Evolutionary conservation across 1,284 basidiomycete genomes (phyloP), one percentile per base, ranked within the genome.

Genomic region (Termitomyces sp.): DNA sequence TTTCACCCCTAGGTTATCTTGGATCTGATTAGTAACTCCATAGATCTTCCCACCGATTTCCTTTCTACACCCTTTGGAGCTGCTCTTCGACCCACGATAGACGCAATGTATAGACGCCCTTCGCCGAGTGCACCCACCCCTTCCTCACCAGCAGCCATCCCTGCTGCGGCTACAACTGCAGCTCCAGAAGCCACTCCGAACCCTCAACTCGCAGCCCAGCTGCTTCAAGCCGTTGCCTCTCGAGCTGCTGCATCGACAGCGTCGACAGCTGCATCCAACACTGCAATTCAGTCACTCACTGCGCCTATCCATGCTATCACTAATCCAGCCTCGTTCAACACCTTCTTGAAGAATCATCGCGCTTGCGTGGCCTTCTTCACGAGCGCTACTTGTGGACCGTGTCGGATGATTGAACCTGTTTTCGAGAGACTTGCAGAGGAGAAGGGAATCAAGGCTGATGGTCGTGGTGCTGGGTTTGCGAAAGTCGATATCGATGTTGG

Each of bases 61-160:
- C 80, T 97, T 21, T 86, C 90, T 0, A 96, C 94, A 0, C 91
- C 94, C 0, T 92, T 97, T 58, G 94, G 94, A 5, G 82, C 83
- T n/a, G 83, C 88, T 2, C 77, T 96, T 39, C 82, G 88, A 1
- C 93, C 93, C 0, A 92, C 87, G 40, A 95, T 97, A 58, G 93
- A 96, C 64, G 77, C 82, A 48, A 93, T 94, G 91, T 94, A 84
- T 69, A 74, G 81, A 21, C 75, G 80, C 17, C 76, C 82, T 28
- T 59, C 72, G 12, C 67, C 79, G 9, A 76, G 76, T 1, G 70
- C 65, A 46, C 64, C 74, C 19, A 68, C 79, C 0, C 68, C 76
- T 0, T 45, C 55, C 12, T 38, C 49, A 13, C 70, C 77, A 9
- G 58, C 76, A 2, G 62, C 73, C 17, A 68, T 79, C 0, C 67